Evolutionary conservation across 306 rosid genomes (phyloP), one percentile per base, ranked within the genome.

Genomic region (Vigna nakashimae): DNA sequence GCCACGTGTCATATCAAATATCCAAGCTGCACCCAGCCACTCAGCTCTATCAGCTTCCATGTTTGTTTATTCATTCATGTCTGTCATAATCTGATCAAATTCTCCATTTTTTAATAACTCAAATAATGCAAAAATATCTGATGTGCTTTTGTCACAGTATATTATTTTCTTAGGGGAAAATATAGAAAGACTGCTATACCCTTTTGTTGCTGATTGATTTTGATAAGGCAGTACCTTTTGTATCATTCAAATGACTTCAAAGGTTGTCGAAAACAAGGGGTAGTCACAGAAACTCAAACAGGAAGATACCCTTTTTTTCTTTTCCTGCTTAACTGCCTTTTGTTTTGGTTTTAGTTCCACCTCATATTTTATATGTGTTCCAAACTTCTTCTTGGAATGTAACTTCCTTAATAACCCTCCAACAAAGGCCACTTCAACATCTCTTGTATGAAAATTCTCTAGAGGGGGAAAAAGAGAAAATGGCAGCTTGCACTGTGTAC

Each of bases 401-500:
- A 80, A 67, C 57, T 51, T 43, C 43, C 82, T 80, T 58, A 82
- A 84, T 58, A 80, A 60, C 81, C 88, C 24, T 65, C 75, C 53
- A 78, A 78, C 72, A 73, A 82, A 73, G 57, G 4, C 76, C 83
- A 76, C 48, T 80, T 55, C 46, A 66, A 34, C 82, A 71, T 81
- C 62, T 59, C 86, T 70, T 78, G 87, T 77, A 74, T 64, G 51
- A 68, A 67, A 84, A 49, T 78, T 71, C 79, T 81, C 83, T 82
- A 57, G 59, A 36, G 18, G 53, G 64, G 70, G 65, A 81, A 63
- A 84, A 43, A 30, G 34, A 30, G 34, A 30, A 30, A 74, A 93
- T 93, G 98, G 91, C 97, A 82, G 82, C 89, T 62, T 96, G 91
- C 80, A 90, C 94, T 81, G 93, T 91, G 58, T 87, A 91, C 91